Base-by-base conservation (phyloP, 2,329 filamentous ascomycete genomes). In the Pseudocercospora musae region DNA sequence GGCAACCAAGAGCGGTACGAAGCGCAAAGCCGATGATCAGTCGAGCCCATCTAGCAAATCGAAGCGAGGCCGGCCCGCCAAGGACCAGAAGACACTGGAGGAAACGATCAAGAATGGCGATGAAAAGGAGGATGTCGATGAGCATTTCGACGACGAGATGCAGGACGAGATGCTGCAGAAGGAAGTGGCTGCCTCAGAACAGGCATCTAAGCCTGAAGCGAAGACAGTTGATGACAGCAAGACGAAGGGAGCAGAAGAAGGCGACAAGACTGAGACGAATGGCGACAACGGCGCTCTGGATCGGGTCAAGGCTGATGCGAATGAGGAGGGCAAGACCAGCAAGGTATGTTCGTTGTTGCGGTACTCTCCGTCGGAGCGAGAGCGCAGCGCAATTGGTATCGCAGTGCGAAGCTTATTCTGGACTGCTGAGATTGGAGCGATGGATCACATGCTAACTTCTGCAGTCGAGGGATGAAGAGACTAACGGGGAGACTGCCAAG, bases 41-140 rank as follows among this genome's bases (percentile, higher is more conserved):
- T 56, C 57, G 18, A 66, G 62, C 15, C 61, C 23, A 72, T 70
- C 4, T 79, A 80, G 68, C 74, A 77, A 61, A 78, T 79, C 71
- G 73, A 78, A 77, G 66, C 77, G 79, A 57, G 70, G 69, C 13
- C 57, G 62, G 23, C 62, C 72, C 7, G 60, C 70, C 15, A 80
- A 78, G 66, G 77, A 78, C 62, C 83, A 86, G 69, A 79, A 79
- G 67, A 84, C 81, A 0, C 77, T 85, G 33, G 83, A 86, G 62
- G 81, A 85, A 65, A 80, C 78, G 0, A 65, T 53, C 64, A 44
- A 61, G 7, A 54, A 56, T 27, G 58, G 40, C 13, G 60, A 60
- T 2, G 53, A 61, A 13, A n/a, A 50, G 11, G 60, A 59, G 21
- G 57, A 62, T 48, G 61, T 55, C n/a, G 60, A 65, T 21, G 68